These are phyloP conservation scores for Beauveria asiatica DNA, from an alignment of 2,329 filamentous ascomycete genomes.

Conservation along the genomic window DNA sequence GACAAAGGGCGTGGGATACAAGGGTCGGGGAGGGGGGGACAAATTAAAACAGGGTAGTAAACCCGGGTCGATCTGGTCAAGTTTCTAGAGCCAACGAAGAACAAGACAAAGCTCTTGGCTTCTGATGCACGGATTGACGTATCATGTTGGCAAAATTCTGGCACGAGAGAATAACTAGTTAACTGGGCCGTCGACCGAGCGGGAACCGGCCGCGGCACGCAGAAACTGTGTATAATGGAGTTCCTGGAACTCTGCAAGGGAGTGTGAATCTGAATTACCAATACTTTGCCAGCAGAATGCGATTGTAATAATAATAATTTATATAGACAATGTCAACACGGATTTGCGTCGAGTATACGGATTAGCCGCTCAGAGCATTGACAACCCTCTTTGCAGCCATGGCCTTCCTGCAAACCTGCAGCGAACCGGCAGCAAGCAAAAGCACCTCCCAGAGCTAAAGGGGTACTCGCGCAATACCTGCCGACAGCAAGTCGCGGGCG, in stretches of 20 bases:
- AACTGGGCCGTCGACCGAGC: no score
- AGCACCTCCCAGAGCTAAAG: not conserved
- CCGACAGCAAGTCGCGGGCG: not conserved
- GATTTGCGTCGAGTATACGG: no score
- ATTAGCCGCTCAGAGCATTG: no score
- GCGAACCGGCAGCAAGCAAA: not conserved
- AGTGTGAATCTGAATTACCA: no score
- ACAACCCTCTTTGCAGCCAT: not conserved
- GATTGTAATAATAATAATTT: no score
- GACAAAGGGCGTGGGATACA: not conserved
- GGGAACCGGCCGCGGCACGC: no score
- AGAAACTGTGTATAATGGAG: no score
- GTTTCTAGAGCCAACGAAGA: not conserved
- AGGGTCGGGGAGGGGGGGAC: not conserved
- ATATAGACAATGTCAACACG: no score
- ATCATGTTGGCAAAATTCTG: not conserved
- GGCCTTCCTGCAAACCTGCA: no score
- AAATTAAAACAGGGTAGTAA: not conserved
- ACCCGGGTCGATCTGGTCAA: not conserved
- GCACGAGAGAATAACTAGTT: not conserved
- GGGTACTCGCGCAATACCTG: not conserved
- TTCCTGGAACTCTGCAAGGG: no score
- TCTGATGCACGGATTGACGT: not conserved
- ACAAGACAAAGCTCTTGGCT: not conserved
- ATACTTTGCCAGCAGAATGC: no score